Evolutionary conservation across 1,284 basidiomycete species (phyloP).

Genomic region (Lignosus rhinocerotis): DNA sequence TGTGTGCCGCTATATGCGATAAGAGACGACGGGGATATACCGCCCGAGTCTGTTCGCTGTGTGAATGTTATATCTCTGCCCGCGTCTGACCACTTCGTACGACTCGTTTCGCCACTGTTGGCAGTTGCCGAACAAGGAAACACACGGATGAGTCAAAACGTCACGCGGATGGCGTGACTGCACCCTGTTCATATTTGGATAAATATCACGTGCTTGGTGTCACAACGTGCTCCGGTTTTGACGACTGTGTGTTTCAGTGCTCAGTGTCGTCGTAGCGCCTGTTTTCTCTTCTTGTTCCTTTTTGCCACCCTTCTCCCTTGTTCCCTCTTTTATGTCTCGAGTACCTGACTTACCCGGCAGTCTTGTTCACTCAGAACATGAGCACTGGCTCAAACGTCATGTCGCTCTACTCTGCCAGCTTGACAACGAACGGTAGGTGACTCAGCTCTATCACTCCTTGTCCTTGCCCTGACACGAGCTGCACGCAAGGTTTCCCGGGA

Average conservation of each 20-base stretch:
- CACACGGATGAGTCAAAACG: not conserved
- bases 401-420: slow-evolving; percentile 70
- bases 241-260: slow-evolving; percentile 5
- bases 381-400: slow-evolving; percentile 59
- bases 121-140: not conserved
- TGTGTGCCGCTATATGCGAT: not conserved
- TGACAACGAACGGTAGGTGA: slow-evolving; percentile 53
- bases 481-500: slow-evolving; percentile 78
- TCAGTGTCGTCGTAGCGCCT: not conserved
- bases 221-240: slow-evolving; percentile 14
- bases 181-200: not conserved
- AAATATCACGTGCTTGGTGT: slow-evolving; percentile 1
- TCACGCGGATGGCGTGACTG: slow-evolving; percentile 4
- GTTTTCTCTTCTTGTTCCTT: not conserved
- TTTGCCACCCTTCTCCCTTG: not conserved
- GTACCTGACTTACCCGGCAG: slow-evolving; percentile 69
- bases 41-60: no score
- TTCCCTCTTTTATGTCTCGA: slow-evolving; percentile 37
- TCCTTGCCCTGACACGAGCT: not conserved
- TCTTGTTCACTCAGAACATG: slow-evolving; percentile 57
- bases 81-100: not conserved
- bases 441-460: slow-evolving; percentile 11
- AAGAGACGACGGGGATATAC: no score
- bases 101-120: not conserved
- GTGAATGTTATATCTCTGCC: not conserved